These are phyloP conservation scores for Tolypocladium sp. DNA, from an alignment of 2,329 filamentous ascomycete species.

Conservation along the genomic window DNA sequence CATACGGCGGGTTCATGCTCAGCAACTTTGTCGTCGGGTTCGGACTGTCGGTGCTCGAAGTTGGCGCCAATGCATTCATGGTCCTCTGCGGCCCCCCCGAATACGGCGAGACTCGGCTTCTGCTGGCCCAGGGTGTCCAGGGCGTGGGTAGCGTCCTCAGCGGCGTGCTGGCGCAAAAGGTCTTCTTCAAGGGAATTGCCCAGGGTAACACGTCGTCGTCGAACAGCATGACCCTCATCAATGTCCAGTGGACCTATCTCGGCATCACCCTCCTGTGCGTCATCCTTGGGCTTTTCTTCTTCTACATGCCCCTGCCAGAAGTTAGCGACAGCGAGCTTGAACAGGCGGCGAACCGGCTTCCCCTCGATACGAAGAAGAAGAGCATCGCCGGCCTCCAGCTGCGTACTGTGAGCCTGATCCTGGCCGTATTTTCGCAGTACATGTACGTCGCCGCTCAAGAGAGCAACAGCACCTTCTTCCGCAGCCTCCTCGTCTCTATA, in stretches of 20 bases:
- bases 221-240: conserved; percentile 45
- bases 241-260: conserved; percentile 82
- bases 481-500: conserved; percentile 35
- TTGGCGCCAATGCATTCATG: conserved; percentile 68
- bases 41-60: conserved; percentile 69
- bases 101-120: conserved; percentile 65
- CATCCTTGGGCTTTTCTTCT: conserved; percentile 58
- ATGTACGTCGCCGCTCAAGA: conserved; percentile 71
- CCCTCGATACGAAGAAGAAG: conserved; percentile 39
- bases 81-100: conserved; percentile 63
- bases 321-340: conserved; percentile 47
- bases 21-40: conserved; percentile 68
- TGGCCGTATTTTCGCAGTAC: conserved; percentile 70
- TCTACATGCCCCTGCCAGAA: conserved; percentile 58
- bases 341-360: conserved; percentile 34
- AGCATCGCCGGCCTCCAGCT: conserved; percentile 41
- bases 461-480: conserved; percentile 52
- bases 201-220: conserved; percentile 12
- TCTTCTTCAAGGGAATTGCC: conserved; percentile 59
- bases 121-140: conserved; percentile 68
- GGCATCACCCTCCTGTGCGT: conserved; percentile 69
- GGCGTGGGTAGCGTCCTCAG: conserved; percentile 66
- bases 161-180: conserved; percentile 61
- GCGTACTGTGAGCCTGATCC: conserved; percentile 49
- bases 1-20: conserved; percentile 70